Evolutionary conservation across 108 stramenopile genomes (phyloP), one percentile per base, ranked within the genome.

Genomic region (Discostella stelligeroides): DNA sequence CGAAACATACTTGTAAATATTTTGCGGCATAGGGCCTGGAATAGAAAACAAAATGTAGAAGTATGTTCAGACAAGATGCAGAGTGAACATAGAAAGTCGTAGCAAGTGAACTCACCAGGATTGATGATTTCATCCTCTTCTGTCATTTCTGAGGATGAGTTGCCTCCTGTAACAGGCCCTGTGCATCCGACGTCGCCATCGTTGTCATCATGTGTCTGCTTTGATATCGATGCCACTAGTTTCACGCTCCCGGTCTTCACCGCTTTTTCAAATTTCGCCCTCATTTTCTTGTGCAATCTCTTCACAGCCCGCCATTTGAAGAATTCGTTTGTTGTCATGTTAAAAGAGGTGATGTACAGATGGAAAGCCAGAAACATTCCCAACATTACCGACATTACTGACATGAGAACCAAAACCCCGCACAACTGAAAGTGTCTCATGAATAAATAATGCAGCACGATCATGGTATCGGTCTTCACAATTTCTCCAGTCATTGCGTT

Each of bases 271-370:
- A 83, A 89, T 40, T 73, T 66, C 39, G 80, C 65, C 57, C 71
- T 79, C 63, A 86, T 76, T 40, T 70, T 72, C 39, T 84, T 84
- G 60, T 95, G 83, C 89, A 86, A 92, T 61, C 67, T 77, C 65
- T 66, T 60, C 12, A 95, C 72, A 23, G 84, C 65, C 13, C 64
- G 64, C 95, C 95, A 96, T 63, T 96, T 96, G 50, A 73, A 89
- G 53, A 71, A 83, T 67, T 96, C 95, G 64, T 96, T 96, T 6
- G 95, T 94, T 28, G 93, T 96, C 82, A 87, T 85, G 34, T 89
- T 72, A 1, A 14, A 24, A 55, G 66, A 66, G 4, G 66, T 48
- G 41, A 75, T 60, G 51, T 75, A 75, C 25, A 75, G 66, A 48
- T 75, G 73, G 28, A 75, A 75, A 10, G 24, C 49, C 14, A 62